These are phyloP conservation scores for Quercus agrifolia DNA, from an alignment of 306 rosid species.

Conservation along the genomic window DNA sequence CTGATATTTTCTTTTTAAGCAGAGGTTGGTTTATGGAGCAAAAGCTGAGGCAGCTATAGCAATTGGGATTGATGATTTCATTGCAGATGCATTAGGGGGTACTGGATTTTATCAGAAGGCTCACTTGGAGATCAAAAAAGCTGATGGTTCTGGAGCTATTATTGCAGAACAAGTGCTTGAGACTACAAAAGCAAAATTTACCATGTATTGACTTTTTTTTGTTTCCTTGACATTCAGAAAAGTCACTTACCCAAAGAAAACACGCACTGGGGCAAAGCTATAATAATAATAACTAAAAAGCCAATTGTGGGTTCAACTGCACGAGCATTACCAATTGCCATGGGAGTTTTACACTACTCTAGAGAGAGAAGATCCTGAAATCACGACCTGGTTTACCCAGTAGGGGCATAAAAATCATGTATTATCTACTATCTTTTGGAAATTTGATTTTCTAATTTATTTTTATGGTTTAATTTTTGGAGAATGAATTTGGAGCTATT, in stretches of 20 bases:
- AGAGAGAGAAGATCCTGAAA: too few relatives aligned
- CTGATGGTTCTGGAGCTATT: constrained; percentile 67
- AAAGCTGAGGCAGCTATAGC: constrained; percentile 85
- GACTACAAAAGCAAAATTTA: constrained; percentile 65
- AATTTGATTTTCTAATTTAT: too few relatives aligned
- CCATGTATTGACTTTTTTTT: constrained; percentile 28
- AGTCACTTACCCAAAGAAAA: too few relatives aligned
- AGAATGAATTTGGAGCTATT: too few relatives aligned
- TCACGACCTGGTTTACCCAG: too few relatives aligned
- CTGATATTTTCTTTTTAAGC: not conserved
- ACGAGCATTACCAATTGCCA: too few relatives aligned
- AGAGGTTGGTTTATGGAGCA: constrained; percentile 92
- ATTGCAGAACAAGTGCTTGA: constrained; percentile 87
- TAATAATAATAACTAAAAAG: not conserved
- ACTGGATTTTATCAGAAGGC: constrained; percentile 67
- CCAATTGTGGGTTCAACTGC: too few relatives aligned
- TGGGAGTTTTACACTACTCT: too few relatives aligned
- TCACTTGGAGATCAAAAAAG: constrained; percentile 74
- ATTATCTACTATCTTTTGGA: too few relatives aligned
- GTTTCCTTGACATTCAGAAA: not conserved
- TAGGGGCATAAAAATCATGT: too few relatives aligned
- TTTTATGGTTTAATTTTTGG: too few relatives aligned
- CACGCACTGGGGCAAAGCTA: not conserved
- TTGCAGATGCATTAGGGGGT: constrained; percentile 81
- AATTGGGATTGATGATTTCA: constrained; percentile 73